Evolutionary conservation across 2,329 filamentous ascomycete species (phyloP).

Genomic region (Neofusicoccum parvum): DNA sequence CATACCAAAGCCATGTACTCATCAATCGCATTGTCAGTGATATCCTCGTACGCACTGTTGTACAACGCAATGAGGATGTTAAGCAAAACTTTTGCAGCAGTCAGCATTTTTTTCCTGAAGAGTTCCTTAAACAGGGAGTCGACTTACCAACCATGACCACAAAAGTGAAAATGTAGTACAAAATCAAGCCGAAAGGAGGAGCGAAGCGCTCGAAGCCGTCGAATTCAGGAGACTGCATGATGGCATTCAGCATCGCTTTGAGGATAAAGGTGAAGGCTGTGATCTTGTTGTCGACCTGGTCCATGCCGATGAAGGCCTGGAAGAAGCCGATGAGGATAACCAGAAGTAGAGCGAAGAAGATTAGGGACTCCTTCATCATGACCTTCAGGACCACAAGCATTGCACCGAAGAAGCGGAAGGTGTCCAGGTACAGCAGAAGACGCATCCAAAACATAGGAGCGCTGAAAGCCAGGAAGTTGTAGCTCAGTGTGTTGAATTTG

Average conservation of each 20-base stretch:
- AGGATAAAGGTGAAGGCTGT: conserved; percentile 70
- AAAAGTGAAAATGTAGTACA: conserved; percentile 98
- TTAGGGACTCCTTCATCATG: conserved; percentile 71
- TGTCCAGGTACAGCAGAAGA: conserved; percentile 88
- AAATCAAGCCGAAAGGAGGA: conserved; percentile 87
- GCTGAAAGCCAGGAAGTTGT: conserved; percentile 90
- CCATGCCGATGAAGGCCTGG: conserved; percentile 91
- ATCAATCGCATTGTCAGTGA: conserved; percentile 88
- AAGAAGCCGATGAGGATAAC: conserved; percentile 86
- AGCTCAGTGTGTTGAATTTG: conserved; percentile 77
- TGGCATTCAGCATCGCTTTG: conserved; percentile 81
- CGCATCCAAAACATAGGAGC: conserved; percentile 98
- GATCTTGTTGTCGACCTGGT: conserved; percentile 72
- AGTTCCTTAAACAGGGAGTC: not conserved
- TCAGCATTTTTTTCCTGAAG: not conserved
- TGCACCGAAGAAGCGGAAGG: conserved; percentile 91
- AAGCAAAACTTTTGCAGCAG: conserved; percentile 62
- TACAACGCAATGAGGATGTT: conserved; percentile 98
- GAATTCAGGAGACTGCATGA: conserved; percentile 93
- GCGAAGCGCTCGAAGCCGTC: conserved; percentile 85
- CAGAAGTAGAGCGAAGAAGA: conserved; percentile 89
- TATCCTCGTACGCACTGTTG: conserved; percentile 94
- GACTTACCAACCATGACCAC: conserved; percentile 75
- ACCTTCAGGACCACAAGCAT: conserved; percentile 95
- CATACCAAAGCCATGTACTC: conserved; percentile 79